Conservation (phyloP, 306 rosid genomes). For the Cucurbita moschata region DNA sequence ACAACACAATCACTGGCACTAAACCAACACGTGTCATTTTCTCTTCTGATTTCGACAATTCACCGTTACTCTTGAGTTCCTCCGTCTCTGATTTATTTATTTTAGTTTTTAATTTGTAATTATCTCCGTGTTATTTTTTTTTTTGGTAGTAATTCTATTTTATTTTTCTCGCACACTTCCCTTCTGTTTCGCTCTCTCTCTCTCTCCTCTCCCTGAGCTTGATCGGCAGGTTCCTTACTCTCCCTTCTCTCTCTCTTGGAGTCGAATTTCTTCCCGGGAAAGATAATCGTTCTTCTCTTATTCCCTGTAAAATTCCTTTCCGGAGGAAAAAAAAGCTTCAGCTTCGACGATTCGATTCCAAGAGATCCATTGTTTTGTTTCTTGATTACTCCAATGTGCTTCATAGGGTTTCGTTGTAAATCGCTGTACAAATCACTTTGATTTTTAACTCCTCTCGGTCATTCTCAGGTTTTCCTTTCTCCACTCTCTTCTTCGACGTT, state of each 20-base stretch:
- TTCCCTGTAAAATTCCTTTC: background rate
- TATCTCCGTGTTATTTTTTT: background rate
- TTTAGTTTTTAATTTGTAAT: background rate
- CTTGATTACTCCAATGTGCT: slow-evolving; percentile 14
- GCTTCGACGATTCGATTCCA: slow-evolving; percentile 24
- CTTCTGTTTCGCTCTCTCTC: background rate
- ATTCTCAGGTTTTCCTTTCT: background rate
- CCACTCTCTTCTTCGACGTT: background rate
- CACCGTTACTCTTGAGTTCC: slow-evolving; percentile 14
- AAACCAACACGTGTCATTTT: slow-evolving; percentile 30
- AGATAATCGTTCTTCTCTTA: background rate
- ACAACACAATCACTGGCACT: slow-evolving; percentile 10
- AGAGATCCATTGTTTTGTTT: slow-evolving; percentile 8
- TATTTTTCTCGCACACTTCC: slow-evolving; percentile 1
- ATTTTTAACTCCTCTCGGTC: background rate
- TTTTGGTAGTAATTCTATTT: background rate
- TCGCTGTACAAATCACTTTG: background rate
- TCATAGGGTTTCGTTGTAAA: slow-evolving; percentile 35
- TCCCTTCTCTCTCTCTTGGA: slow-evolving; percentile 22
- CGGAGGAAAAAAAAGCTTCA: background rate
- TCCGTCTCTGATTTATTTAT: background rate
- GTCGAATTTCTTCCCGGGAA: slow-evolving; percentile 30
- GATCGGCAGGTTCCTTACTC: slow-evolving; percentile 36
- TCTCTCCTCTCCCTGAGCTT: slow-evolving; percentile 20
- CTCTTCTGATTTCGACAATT: slow-evolving; percentile 19